phyloP scores from a whole-genome alignment of 352 stramenopile species.

The Thraustotheca clavata region DNA sequence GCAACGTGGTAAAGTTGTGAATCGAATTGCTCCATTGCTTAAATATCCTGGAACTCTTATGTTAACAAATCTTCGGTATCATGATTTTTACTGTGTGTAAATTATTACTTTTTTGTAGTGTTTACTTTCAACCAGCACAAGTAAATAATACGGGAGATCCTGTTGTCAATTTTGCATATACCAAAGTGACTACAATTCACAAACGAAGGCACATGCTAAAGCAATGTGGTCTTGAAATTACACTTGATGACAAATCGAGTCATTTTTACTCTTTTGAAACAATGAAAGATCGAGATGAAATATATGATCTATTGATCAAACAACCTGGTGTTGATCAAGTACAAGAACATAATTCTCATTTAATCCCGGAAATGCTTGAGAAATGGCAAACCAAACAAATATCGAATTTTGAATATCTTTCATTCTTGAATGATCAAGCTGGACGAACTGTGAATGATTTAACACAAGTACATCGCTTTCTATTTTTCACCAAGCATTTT shows the following conservation, averaged over 20 bases:
- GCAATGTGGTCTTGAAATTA: conserved; percentile 83
- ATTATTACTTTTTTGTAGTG: conserved; percentile 5
- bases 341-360: conserved; percentile 27
- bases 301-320: conserved; percentile 63
- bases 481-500: background rate
- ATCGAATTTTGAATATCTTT: conserved; percentile 92
- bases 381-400: conserved; percentile 71
- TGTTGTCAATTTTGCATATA: conserved; percentile 78
- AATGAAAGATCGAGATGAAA: conserved; percentile 52
- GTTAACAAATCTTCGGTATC: conserved; percentile 72
- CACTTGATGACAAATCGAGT: conserved; percentile 51
- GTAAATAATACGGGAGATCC: conserved; percentile 89
- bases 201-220: conserved; percentile 84
- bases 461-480: conserved; percentile 42
- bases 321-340: conserved; percentile 44
- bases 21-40: conserved; percentile 80
- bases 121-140: conserved; percentile 90
- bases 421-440: conserved; percentile 77
- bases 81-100: background rate
- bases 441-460: conserved; percentile 78
- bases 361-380: conserved; percentile 48
- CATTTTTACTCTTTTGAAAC: conserved; percentile 80
- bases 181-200: conserved; percentile 52
- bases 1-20: conserved; percentile 33
- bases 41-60: conserved; percentile 83